Percentiles rank a stretch among this genome's conserved stretches.
Evolutionary conservation across 1,284 basidiomycete genomes (phyloP).

Genomic region (Neonothopanus nambi): DNA sequence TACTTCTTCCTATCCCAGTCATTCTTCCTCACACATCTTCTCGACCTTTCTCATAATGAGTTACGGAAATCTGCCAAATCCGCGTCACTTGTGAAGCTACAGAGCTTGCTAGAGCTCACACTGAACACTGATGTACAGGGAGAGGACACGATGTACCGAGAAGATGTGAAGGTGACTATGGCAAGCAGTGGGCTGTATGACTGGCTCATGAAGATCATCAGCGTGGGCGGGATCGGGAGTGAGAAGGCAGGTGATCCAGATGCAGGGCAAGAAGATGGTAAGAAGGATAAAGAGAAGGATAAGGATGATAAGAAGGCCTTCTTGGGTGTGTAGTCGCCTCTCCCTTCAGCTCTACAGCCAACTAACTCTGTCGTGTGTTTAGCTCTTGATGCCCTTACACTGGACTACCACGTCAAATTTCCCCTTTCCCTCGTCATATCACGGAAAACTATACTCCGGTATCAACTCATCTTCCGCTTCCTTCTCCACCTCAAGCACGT

Average conservation of each 20-base stretch:
- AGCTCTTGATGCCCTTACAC: conserved; percentile 86
- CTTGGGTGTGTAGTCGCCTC: conserved; percentile 47
- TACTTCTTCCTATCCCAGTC: conserved; percentile 97
- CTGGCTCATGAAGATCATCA: conserved; percentile 88
- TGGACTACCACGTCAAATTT: conserved; percentile 93
- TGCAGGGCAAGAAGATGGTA: conserved; percentile 48
- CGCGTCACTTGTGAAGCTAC: conserved; percentile 82
- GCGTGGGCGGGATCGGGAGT: conserved; percentile 73
- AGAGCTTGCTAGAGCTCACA: conserved; percentile 86
- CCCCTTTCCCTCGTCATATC: conserved; percentile 94
- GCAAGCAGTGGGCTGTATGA: conserved; percentile 83
- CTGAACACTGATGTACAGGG: conserved; percentile 68
- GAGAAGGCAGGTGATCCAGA: conserved; percentile 54
- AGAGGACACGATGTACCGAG: conserved; percentile 72
- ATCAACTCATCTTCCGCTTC: conserved; percentile 87
- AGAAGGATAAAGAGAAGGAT: conserved; percentile 64
- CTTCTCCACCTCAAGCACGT: conserved; percentile 83
- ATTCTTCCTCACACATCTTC: conserved; percentile 89
- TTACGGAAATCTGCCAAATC: conserved; percentile 81
- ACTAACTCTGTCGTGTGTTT: conserved; percentile 1
- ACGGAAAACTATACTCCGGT: conserved; percentile 89
- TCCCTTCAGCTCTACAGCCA: not conserved
- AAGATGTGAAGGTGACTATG: conserved; percentile 87
- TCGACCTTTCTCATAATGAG: conserved; percentile 83
- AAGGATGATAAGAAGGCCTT: conserved; percentile 70